A percentile compares a stretch with the other conserved stretches of the same genome.
Evolutionary conservation across 2,329 filamentous ascomycete genomes (phyloP).

Genomic region (Colletotrichum tabaci): DNA sequence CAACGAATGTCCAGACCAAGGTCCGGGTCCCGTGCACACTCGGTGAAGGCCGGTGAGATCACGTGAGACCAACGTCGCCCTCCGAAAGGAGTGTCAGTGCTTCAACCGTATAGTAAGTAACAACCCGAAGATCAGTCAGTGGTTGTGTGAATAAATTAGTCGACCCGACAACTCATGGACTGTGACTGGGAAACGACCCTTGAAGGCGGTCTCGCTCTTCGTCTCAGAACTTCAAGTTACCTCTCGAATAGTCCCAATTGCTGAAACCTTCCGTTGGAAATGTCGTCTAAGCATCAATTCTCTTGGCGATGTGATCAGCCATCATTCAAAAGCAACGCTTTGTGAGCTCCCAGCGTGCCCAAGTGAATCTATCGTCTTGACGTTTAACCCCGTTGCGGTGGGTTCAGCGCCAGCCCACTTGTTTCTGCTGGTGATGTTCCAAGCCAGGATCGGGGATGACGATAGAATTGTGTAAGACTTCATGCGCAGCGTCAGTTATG

Average conservation of each 20-base stretch:
- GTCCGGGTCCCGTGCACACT: neutral
- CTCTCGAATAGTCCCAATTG: neutral
- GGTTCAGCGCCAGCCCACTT: neutral
- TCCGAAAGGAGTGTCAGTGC: neutral
- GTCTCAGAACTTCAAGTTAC: neutral
- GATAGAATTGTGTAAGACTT: no score
- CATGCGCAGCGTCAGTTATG: neutral
- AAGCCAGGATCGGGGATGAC: neutral
- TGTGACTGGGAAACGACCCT: neutral
- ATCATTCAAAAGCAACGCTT: neutral
- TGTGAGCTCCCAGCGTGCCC: neutral
- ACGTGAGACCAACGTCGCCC: neutral
- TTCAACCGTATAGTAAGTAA: neutral
- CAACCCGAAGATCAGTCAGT: no score
- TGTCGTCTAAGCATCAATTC: neutral
- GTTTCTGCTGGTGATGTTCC: neutral
- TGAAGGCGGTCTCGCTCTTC: neutral
- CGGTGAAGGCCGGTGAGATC: neutral
- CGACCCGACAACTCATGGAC: neutral
- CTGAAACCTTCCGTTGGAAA: neutral
- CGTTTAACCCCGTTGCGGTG: no score
- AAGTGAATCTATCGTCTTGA: neutral
- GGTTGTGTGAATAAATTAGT: no score
- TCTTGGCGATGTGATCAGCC: neutral
- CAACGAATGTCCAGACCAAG: neutral